These are phyloP conservation scores for Pezicula rhizophila DNA, from an alignment of 2,329 filamentous ascomycete genomes.

Conservation along the genomic window DNA sequence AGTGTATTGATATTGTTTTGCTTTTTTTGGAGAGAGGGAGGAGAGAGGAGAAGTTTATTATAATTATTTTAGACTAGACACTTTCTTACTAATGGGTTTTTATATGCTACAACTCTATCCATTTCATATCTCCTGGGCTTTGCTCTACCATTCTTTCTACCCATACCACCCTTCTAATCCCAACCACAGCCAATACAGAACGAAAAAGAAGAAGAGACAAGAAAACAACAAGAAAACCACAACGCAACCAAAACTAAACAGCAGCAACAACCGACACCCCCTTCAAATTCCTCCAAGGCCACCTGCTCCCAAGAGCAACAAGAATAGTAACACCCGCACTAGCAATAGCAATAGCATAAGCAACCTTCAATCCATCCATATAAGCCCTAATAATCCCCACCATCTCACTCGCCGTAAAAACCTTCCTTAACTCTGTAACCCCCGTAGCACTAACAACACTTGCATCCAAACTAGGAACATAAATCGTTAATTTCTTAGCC, in stretches of 20 bases:
- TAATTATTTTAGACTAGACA: too few species aligned
- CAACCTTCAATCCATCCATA: slow-evolving; percentile 57
- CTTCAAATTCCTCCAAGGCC: slow-evolving; percentile 33
- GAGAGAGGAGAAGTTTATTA: too few species aligned
- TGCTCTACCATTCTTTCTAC: too few species aligned
- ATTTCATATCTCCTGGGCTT: too few species aligned
- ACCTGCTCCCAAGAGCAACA: slow-evolving; percentile 28
- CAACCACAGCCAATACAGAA: too few species aligned
- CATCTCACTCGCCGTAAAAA: slow-evolving; percentile 43
- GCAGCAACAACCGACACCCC: slow-evolving; percentile 18
- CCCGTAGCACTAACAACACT: slow-evolving; percentile 35
- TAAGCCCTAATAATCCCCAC: slow-evolving; percentile 53
- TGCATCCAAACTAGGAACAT: slow-evolving; percentile 33
- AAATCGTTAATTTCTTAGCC: slow-evolving; percentile 27
- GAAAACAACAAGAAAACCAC: neutral
- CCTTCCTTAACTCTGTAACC: slow-evolving; percentile 49
- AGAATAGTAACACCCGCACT: slow-evolving; percentile 35
- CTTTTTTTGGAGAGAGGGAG: too few species aligned
- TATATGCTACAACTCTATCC: too few species aligned
- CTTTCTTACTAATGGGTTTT: too few species aligned
- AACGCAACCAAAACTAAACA: slow-evolving; percentile 6
- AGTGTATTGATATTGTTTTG: too few species aligned
- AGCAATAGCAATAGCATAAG: slow-evolving; percentile 50
- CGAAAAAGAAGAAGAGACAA: too few species aligned
- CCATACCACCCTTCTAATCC: too few species aligned